Conservation (phyloP, 495 filamentous ascomycete species). For the Podospora appendiculata region DNA sequence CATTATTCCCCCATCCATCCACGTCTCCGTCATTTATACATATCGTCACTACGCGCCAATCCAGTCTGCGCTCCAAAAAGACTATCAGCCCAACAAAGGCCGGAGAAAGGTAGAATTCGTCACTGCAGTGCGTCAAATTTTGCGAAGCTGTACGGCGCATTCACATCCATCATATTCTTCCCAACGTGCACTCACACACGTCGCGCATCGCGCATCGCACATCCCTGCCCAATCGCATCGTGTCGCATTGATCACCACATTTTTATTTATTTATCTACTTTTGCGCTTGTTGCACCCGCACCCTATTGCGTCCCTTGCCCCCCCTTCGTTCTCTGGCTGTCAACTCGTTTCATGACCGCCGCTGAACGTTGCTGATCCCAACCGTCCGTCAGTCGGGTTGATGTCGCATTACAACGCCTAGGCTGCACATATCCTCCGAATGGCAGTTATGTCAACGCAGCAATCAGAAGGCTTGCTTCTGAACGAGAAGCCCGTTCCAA, state of each 20-base stretch:
- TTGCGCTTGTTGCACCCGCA: neutral
- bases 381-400: slow-evolving; percentile 6
- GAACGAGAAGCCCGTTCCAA: slow-evolving; percentile 40
- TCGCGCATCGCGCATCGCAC: neutral
- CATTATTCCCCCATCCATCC: slow-evolving; percentile 3
- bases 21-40: neutral
- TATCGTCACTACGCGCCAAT: slow-evolving; percentile 5
- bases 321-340: too few relatives aligned
- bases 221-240: neutral
- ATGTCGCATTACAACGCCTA: slow-evolving; percentile 23
- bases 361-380: neutral
- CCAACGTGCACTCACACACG: neutral
- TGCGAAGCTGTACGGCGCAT: too few relatives aligned
- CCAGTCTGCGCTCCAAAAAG: too few relatives aligned
- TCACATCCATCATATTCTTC: neutral
- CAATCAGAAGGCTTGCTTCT: slow-evolving; percentile 35
- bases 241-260: neutral
- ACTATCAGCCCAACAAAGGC: too few relatives aligned
- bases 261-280: neutral
- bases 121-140: too few relatives aligned
- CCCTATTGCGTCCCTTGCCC: neutral
- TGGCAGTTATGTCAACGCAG: slow-evolving; percentile 51
- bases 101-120: too few relatives aligned
- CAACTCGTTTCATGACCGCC: neutral
- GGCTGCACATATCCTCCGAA: slow-evolving; percentile 20